Percentiles rank a stretch among this genome's conserved stretches.
Conservation (phyloP, 2,329 filamentous ascomycete genomes). For the Lecanicillium sp. region DNA sequence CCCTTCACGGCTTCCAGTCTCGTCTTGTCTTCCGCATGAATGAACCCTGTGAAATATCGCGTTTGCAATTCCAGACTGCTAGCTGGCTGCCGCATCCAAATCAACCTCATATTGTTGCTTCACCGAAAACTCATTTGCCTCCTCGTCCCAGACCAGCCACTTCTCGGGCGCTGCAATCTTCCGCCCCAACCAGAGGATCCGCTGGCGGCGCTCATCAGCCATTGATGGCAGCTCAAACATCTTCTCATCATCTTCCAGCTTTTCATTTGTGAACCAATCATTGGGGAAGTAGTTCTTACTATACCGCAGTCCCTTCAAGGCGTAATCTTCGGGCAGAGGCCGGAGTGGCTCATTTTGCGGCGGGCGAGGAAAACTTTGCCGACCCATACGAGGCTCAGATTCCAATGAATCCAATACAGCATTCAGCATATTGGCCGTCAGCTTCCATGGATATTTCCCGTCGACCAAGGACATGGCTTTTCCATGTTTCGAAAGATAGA, state of each 20-base stretch:
- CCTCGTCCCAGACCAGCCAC: slow-evolving; percentile 38
- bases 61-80: too few relatives aligned
- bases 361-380: slow-evolving; percentile 36
- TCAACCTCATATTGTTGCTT: neutral
- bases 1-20: too few relatives aligned
- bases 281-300: slow-evolving; percentile 48
- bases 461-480: slow-evolving; percentile 36
- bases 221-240: slow-evolving; percentile 55
- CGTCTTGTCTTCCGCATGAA: too few relatives aligned
- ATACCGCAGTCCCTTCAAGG: slow-evolving; percentile 56
- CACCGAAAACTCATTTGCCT: neutral
- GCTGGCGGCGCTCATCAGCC: slow-evolving; percentile 44
- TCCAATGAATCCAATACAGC: slow-evolving; percentile 18
- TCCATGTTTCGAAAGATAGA: slow-evolving; percentile 31
- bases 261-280: slow-evolving; percentile 48
- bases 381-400: slow-evolving; percentile 28
- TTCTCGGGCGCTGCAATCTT: slow-evolving; percentile 32
- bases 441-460: slow-evolving; percentile 42
- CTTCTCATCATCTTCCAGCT: slow-evolving; percentile 60
- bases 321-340: slow-evolving; percentile 62
- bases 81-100: neutral
- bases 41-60: too few relatives aligned
- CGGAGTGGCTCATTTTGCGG: slow-evolving; percentile 33
- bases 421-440: slow-evolving; percentile 30
- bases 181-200: slow-evolving; percentile 50